A percentile compares a stretch with the other conserved stretches of the same genome.
These are phyloP conservation scores for Albugo candida DNA, from an alignment of 352 stramenopile species.

Conservation along the genomic window DNA sequence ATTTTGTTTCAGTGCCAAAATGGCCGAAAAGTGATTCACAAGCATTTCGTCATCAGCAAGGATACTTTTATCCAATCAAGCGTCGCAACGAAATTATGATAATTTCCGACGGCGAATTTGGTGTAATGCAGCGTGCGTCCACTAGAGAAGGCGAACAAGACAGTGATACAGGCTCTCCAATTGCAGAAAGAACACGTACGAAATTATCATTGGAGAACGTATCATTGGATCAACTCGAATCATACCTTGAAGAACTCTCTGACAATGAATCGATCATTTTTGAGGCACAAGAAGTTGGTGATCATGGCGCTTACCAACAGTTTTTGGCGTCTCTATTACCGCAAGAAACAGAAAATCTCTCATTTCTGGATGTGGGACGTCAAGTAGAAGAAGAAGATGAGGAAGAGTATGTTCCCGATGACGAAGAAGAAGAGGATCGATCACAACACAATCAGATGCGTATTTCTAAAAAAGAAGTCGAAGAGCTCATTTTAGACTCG, in stretches of 20 bases:
- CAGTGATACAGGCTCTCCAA: conserved; percentile 16
- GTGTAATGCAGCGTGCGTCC: too few relatives aligned
- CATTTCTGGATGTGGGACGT: conserved; percentile 19
- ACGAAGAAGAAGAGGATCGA: conserved; percentile 41
- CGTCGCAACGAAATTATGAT: too few relatives aligned
- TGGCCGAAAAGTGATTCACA: too few relatives aligned
- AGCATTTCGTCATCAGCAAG: too few relatives aligned
- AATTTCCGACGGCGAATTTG: too few relatives aligned
- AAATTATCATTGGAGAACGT: conserved; percentile 61
- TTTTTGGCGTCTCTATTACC: conserved; percentile 64
- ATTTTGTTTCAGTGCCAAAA: too few relatives aligned
- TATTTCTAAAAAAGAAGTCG: conserved; percentile 70
- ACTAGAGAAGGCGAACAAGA: too few relatives aligned
- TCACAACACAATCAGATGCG: conserved; percentile 12
- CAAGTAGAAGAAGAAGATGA: conserved; percentile 41
- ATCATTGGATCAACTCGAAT: conserved; percentile 46
- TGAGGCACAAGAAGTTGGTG: conserved; percentile 5
- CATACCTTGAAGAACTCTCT: conserved; percentile 22
- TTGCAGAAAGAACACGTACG: conserved; percentile 47
- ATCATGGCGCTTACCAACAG: conserved; percentile 60
- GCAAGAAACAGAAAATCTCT: conserved; percentile 46
- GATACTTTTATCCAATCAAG: too few relatives aligned
- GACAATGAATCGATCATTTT: conserved; percentile 8
- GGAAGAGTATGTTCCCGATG: conserved; percentile 53
- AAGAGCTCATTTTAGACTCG: conserved; percentile 62